Percentiles rank a stretch among this genome's conserved stretches.
phyloP scores from a whole-genome alignment of 495 filamentous ascomycete species.

The Tuber indicum region DNA sequence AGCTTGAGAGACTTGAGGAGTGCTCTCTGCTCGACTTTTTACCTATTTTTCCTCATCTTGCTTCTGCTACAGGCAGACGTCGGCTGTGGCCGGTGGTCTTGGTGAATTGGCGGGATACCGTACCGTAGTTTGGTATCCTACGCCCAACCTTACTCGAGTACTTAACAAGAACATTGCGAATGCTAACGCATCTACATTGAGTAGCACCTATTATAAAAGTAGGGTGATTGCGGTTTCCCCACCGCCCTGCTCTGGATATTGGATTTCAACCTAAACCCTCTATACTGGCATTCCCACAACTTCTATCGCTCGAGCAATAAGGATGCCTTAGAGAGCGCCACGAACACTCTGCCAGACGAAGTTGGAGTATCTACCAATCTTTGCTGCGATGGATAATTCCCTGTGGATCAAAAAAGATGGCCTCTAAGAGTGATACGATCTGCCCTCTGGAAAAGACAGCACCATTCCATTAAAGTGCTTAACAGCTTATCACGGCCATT shows the following conservation, averaged over 20 bases:
- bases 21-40: not conserved
- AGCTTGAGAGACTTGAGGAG: not conserved
- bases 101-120: not conserved
- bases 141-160: not conserved
- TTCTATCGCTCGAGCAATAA: not conserved
- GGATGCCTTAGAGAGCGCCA: not conserved
- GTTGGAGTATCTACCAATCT: not conserved
- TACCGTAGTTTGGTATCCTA: not conserved
- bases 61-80: too few species aligned
- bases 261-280: not conserved
- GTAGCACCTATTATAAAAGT: not conserved
- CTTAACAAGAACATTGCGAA: not conserved
- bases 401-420: not conserved
- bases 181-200: not conserved
- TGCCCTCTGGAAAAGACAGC: not conserved
- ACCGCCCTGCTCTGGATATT: not conserved
- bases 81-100: not conserved
- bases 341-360: not conserved
- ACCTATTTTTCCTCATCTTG: too few species aligned
- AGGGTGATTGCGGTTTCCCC: not conserved
- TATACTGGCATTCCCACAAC: not conserved
- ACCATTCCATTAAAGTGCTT: not conserved
- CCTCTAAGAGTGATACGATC: not conserved
- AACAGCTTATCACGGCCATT: not conserved
- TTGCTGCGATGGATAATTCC: not conserved